Evolutionary conservation across 2,329 filamentous ascomycete genomes (phyloP), one percentile per base, ranked within the genome.

Genomic region (Rutstroemia sp.): DNA sequence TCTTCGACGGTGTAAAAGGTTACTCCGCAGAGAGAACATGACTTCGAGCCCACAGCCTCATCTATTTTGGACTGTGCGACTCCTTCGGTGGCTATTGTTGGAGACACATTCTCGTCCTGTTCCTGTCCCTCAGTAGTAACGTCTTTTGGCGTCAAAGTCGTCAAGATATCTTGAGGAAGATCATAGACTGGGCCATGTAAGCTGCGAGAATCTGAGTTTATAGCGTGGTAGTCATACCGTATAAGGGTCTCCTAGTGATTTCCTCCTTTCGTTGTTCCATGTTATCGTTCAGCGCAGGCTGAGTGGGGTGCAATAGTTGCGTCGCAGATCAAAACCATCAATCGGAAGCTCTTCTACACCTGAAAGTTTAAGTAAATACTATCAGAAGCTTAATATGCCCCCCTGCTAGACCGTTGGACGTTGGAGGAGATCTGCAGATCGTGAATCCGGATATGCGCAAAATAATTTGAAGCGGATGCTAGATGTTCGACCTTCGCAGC

Each of bases 1-100:
- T 97, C 92, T 59, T 84, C 78, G 7, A 95, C 78, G 9, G 79
- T 86, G 34, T 78, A 68, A 65, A 95, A 96, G 5, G 79, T 76
- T 39, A 91, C 78, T 41, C 79, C 77, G 72, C 94, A 99, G 4
- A 97, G 78, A 1, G 86, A 83, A 70, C 94, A 99, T 14, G 89
- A 81, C 57, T 88, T 91, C 5, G 88, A 80, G 9, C 83, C 82
- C 39, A 80, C 78, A 58, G 78, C 65, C 62, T 73, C 72, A 67
- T 74, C 71, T 34, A 56, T 44, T 46, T 54, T 60, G 7, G 57
- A 47, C 41, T 73, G 48, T 34, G 23, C 74, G 21, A 73, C 67
- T 38, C 69, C 70, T 12, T 75, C 70, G 23, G 64, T 56, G 5
- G 66, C 60, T 42, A 71, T 67, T n/a, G 42, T 60, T 21, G 51